A percentile compares a stretch with the other conserved stretches of the same genome.
Evolutionary conservation across 495 filamentous ascomycete genomes (phyloP).

Genomic region (Choiromyces venosus): DNA sequence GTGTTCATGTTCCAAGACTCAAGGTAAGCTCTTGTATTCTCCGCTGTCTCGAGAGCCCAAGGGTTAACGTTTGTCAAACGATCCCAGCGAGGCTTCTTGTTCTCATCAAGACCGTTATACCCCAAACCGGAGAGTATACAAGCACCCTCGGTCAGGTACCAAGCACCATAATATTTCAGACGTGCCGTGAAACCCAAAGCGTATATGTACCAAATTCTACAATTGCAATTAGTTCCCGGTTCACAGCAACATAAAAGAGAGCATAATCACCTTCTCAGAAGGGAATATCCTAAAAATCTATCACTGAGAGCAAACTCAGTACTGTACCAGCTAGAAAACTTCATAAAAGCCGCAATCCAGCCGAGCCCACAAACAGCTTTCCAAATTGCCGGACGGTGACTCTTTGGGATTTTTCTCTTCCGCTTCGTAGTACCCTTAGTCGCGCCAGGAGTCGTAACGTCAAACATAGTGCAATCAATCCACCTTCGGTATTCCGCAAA

Average conservation of each 20-base stretch:
- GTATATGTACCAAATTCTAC: conserved; percentile 59
- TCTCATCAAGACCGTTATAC: conserved; percentile 84
- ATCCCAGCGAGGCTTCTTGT: conserved; percentile 79
- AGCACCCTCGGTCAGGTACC: conserved; percentile 85
- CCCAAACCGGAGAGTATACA: conserved; percentile 92
- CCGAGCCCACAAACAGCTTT: conserved; percentile 65
- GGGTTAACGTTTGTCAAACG: conserved; percentile 82
- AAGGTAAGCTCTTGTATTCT: conserved; percentile 83
- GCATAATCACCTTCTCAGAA: conserved; percentile 57
- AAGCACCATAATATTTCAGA: conserved; percentile 92
- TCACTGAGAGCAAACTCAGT: conserved; percentile 56
- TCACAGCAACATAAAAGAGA: neutral
- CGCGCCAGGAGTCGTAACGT: conserved; percentile 56
- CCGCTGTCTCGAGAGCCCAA: conserved; percentile 73
- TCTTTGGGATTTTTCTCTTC: conserved; percentile 91
- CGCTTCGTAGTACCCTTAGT: conserved; percentile 61
- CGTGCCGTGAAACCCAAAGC: conserved; percentile 75
- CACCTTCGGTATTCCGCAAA: conserved; percentile 86
- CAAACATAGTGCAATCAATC: conserved; percentile 92
- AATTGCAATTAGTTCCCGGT: neutral
- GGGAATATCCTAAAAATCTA: conserved; percentile 58
- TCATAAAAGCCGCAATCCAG: conserved; percentile 77
- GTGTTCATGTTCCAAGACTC: conserved; percentile 98
- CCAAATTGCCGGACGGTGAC: conserved; percentile 73
- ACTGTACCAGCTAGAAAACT: conserved; percentile 64